Evolutionary conservation across 345 rosid genomes (phyloP).

Genomic region (Draba incana): DNA sequence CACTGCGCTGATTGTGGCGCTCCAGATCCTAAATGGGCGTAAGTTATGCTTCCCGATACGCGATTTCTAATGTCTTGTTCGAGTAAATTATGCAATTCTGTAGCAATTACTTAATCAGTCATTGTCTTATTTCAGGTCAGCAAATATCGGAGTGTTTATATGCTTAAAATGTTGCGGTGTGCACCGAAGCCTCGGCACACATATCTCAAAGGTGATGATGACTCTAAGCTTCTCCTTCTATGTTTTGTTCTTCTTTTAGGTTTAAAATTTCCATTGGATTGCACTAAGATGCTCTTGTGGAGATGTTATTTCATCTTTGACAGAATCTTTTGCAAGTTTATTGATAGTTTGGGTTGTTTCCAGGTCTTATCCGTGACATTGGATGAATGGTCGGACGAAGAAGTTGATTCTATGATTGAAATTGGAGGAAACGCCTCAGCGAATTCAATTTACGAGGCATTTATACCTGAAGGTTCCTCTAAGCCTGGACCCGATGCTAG

Average conservation of each 20-base stretch:
- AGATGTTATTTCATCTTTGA: background rate
- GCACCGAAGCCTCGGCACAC: constrained; percentile 97
- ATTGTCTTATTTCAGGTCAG: constrained; percentile 65
- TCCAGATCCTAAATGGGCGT: constrained; percentile 99
- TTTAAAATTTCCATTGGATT: background rate
- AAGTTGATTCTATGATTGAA: constrained; percentile 88
- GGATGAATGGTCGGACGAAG: constrained; percentile 97
- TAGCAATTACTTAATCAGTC: constrained; percentile 10
- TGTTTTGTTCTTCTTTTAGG: background rate
- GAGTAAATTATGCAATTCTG: background rate
- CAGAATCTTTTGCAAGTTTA: constrained; percentile 9
- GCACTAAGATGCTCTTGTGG: constrained; percentile 11
- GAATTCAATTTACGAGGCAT: constrained; percentile 88
- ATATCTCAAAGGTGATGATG: constrained; percentile 84
- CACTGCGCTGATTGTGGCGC: constrained; percentile 95
- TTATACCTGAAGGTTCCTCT: constrained; percentile 72
- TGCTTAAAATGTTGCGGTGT: constrained; percentile 98
- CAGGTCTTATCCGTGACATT: constrained; percentile 93
- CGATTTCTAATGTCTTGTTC: background rate
- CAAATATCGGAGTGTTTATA: constrained; percentile 93
- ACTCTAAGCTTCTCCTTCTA: constrained; percentile 27
- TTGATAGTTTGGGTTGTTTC: constrained; percentile 13
- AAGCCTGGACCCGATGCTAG: constrained; percentile 85
- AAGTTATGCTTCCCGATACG: constrained; percentile 39
- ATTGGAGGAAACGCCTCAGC: constrained; percentile 94